Evolutionary conservation across 2,329 filamentous ascomycete genomes (phyloP), one percentile per base, ranked within the genome.

Genomic region (Plectosphaerella cucumerina): DNA sequence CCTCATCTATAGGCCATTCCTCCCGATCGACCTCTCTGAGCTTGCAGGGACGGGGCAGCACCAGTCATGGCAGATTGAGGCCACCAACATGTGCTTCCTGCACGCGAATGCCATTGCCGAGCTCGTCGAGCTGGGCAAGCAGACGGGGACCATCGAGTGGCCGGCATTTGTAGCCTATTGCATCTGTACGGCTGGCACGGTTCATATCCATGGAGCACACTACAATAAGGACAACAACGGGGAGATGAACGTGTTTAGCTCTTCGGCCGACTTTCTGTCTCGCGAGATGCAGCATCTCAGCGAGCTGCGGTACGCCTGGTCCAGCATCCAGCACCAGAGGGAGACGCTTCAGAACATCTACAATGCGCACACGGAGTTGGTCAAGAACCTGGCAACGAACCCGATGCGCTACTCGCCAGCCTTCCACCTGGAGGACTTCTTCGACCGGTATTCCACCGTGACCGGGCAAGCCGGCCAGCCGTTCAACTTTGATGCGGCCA

Each of bases 21-120:
- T 96, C 6, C 90, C 90, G 0, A 87, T 96, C 55, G 88, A 95
- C 65, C 75, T 95, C 4, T 82, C 86, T 21, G 90, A 95, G 65
- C 79, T 96, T 6, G 82, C 88, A 12, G 87, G 88, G 14, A 86
- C 82, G 1, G 88, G 88, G 1, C 90, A 95, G 61, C 89, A 95
- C 58, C 90, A 95, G 64, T 92, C 89, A 23, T 96, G 90, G 90
- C 90, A 95, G 64, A 93, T 95, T 45, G 89, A 95, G 64, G 89
- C 90, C 0, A 95, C 90, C 0, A 93, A 94, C 60, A 78, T 93
- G 63, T 95, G 90, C 67, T 94, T 84, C 64, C 72, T 92, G 17
- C 90, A 96, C 58, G 90, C 90, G 6, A 96, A 95, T 61, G 89
- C 90, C 5, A 92, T 95, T 48, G 85, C 89, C 1, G 90, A 95